Conservation (phyloP, 164 flowering plant species). For the Pachysandra terminalis region DNA sequence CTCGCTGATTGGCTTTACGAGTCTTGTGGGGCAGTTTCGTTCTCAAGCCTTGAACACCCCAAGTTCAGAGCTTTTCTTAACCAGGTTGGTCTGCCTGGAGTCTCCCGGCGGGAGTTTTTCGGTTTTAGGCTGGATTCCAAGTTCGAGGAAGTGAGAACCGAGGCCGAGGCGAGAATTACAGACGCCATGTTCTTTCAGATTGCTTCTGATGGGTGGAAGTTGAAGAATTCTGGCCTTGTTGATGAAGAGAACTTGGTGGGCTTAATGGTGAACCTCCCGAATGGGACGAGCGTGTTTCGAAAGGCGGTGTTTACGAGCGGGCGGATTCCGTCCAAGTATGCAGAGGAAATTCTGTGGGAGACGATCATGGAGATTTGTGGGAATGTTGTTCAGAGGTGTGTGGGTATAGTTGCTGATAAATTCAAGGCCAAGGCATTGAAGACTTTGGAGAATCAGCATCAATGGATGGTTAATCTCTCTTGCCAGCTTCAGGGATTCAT, state of each 20-base stretch:
- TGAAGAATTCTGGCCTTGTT: constrained; percentile 22
- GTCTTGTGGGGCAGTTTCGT: constrained; percentile 79
- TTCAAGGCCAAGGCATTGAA: constrained; percentile 72
- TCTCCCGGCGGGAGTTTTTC: constrained; percentile 53
- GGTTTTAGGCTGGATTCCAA: constrained; percentile 59
- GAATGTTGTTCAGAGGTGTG: constrained; percentile 55
- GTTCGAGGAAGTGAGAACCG: constrained; percentile 63
- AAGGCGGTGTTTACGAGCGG: constrained; percentile 68
- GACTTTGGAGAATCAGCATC: constrained; percentile 76
- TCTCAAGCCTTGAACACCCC: constrained; percentile 85
- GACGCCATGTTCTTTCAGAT: constrained; percentile 94
- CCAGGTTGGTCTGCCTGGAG: constrained; percentile 77
- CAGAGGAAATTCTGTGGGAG: constrained; percentile 87
- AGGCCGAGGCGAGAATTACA: constrained; percentile 69
- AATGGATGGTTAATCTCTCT: constrained; percentile 85
- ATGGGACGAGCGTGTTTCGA: constrained; percentile 82
- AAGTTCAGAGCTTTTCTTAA: constrained; percentile 76
- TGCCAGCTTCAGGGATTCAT: constrained; percentile 78
- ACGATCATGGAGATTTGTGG: constrained; percentile 59
- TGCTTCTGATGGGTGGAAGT: constrained; percentile 81
- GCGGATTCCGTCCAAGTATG: constrained; percentile 59
- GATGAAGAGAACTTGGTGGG: constrained; percentile 61
- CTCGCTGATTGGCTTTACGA: constrained; percentile 95
- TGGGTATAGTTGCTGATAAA: constrained; percentile 79
- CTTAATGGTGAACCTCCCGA: constrained; percentile 83